Conservation (phyloP, 2,329 filamentous ascomycete genomes). For the Exophiala alcalophila region DNA sequence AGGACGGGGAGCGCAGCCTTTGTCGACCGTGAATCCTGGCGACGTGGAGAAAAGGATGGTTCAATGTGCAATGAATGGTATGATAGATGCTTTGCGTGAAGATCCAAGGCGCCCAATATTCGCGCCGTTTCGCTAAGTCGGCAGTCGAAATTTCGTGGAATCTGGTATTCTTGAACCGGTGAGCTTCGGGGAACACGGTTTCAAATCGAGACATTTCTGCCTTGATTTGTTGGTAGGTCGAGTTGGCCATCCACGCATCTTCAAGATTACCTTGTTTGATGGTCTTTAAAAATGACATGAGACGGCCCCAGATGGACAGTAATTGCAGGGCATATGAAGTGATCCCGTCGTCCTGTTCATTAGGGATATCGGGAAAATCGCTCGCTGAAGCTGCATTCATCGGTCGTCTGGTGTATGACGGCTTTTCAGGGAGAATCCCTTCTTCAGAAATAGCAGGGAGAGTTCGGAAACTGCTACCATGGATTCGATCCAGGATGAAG, state of each 20-base stretch:
- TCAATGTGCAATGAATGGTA: constrained; percentile 23
- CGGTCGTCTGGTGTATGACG: constrained; percentile 3
- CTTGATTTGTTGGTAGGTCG: constrained; percentile 24
- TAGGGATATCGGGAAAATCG: too few relatives aligned
- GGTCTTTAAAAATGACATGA: constrained; percentile 24
- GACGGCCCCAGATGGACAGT: constrained; percentile 23
- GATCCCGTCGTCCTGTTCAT: constrained; percentile 22
- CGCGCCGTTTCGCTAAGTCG: constrained; percentile 13
- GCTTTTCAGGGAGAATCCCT: constrained; percentile 19
- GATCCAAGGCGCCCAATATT: constrained; percentile 26
- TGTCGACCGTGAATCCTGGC: constrained; percentile 19
- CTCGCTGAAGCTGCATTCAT: too few relatives aligned
- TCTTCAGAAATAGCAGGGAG: constrained; percentile 18
- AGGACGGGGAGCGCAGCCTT: constrained; percentile 24
- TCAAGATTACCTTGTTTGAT: constrained; percentile 20
- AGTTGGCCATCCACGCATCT: constrained; percentile 22
- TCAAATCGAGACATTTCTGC: constrained; percentile 25
- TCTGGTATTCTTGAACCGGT: constrained; percentile 24
- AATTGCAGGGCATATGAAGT: constrained; percentile 19
- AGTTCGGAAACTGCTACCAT: constrained; percentile 22
- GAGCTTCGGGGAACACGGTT: constrained; percentile 21
- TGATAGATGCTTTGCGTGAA: constrained; percentile 26
- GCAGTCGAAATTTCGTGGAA: constrained; percentile 12
- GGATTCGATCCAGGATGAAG: constrained; percentile 26
- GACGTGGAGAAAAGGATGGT: constrained; percentile 27